Evolutionary conservation across 169 alveolate genomes (phyloP).

Genomic region (Cryptosporidium xiaoi): DNA sequence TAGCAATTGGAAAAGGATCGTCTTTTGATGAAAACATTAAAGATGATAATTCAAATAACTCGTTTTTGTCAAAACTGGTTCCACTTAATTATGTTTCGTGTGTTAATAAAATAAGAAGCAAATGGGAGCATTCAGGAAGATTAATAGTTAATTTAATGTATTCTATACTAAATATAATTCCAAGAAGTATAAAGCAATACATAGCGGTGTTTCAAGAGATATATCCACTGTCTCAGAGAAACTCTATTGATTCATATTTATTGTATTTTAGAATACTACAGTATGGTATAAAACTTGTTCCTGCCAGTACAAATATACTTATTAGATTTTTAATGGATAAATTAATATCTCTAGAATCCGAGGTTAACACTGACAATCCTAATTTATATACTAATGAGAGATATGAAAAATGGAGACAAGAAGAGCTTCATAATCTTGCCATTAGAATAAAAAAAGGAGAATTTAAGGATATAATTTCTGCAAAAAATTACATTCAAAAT

Average conservation of each 20-base stretch:
- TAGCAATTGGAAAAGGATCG: slow-evolving; percentile 17
- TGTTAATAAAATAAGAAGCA: slow-evolving; percentile 27
- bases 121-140: slow-evolving; percentile 66
- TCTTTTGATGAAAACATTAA: not conserved
- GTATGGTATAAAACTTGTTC: slow-evolving; percentile 37
- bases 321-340: slow-evolving; percentile 30
- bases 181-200: slow-evolving; percentile 32
- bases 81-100: slow-evolving; percentile 63
- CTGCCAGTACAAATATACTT: slow-evolving; percentile 17
- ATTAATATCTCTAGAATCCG: slow-evolving; percentile 40
- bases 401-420: slow-evolving; percentile 73
- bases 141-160: slow-evolving; percentile 25
- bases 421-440: slow-evolving; percentile 52
- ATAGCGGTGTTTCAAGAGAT: slow-evolving; percentile 34
- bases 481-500: slow-evolving; percentile 43
- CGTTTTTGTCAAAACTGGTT: not conserved
- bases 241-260: slow-evolving; percentile 48
- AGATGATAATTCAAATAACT: not conserved
- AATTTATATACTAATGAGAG: slow-evolving; percentile 43
- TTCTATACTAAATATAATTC: slow-evolving; percentile 21
- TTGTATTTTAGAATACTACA: slow-evolving; percentile 14
- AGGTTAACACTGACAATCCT: slow-evolving; percentile 32
- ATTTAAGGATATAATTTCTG: slow-evolving; percentile 18
- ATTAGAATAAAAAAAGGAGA: slow-evolving; percentile 45
- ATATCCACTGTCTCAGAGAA: slow-evolving; percentile 28